Base-by-base conservation (phyloP, 1,139 yeast genomes). In the Lodderomyces elongisporus region DNA sequence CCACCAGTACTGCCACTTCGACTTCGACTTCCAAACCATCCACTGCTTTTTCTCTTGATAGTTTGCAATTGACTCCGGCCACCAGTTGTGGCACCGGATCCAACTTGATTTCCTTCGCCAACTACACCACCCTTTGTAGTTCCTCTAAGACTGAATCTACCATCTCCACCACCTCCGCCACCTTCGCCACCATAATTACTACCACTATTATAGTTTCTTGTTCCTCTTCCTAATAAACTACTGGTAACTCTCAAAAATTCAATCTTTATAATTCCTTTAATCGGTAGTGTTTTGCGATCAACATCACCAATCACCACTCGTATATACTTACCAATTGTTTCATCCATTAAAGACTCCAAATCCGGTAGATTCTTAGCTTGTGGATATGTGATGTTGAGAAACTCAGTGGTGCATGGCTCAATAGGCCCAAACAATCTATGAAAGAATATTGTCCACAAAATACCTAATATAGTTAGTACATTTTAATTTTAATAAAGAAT, bases 351-450 rank as follows among this genome's bases (percentile, higher is more conserved):
- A 2, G 60, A 43, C 38, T 70, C 77, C 29, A 74, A 48, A n/a
- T 65, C 72, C 0, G 71, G 65, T 36, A 62, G 50, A 28, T 60
- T 60, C 1, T 51, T 51, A 2, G 68, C 72, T 48, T 61, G 53
- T 4, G 77, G 74, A 43, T 71, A 73, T 5, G 75, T 60, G 9
- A 69, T 54, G 17, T 59, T 66, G 18, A 68, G 51, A 41, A 73
- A 72, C 32, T 65, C 67, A 31, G 53, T 56, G 2, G 71, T 68
- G 15, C 62, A 53, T 2, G 93, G 89, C 1, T 60, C 56, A 16
- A 82, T 64, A 2, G 81, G 73, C 0, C 91, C 89, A 52, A 84
- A 79, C 21, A 82, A 60, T 30, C 94, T 58, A 38, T 79, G 77
- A 52, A 84, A 84, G 53, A 84, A 74, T 17, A 84, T 74, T 2